Base-by-base conservation (phyloP, 257 asterid genomes). In the Mitragyna speciosa region DNA sequence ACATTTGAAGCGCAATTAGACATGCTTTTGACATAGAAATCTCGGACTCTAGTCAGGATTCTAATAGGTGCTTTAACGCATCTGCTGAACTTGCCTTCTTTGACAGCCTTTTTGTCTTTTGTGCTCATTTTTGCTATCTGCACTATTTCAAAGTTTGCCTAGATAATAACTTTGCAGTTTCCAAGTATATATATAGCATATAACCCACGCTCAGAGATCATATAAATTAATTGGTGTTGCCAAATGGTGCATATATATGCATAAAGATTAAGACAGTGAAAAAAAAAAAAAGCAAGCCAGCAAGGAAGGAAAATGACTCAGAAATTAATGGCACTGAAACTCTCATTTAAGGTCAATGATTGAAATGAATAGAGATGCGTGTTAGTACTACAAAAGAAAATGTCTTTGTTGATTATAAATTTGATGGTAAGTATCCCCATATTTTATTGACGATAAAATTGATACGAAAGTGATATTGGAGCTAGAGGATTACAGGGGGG, bases 1-100 rank as follows among this genome's bases (percentile, higher is more conserved):
- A 72, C 51, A 76, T 81, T 79, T 41, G 88, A 87, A 33, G 89
- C 85, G 73, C 93, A 92, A 66, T 75, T 79, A 12, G 79, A 36
- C 20, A 87, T 16, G 87, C 86, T 80, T 12, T 73, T 79, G 52
- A 85, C 85, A 85, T 89, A 92, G 48, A 87, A 82, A 59, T 91
- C 91, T 56, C 92, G 84, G 65, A 85, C 92, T 56, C 83, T 83
- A 76, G 77, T 66, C 78, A 92, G 85, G 51, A 84, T 33, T 51
- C 78, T 84, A 0, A 81, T 39, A 5, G 94, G 90, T 41, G 76
- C 87, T 80, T 79, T 90, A 49, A 91, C 75, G 87, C 48, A 87
- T 67, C 80, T 78, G 39, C 54, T 54, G 74, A 84, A 75, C 80
- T 76, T 89, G 84, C 84, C 78, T 58, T 67, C 80, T 70, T 79